phyloP scores from a whole-genome alignment of 805 yeast species.

The Tetrapisispora iriomotensis region DNA sequence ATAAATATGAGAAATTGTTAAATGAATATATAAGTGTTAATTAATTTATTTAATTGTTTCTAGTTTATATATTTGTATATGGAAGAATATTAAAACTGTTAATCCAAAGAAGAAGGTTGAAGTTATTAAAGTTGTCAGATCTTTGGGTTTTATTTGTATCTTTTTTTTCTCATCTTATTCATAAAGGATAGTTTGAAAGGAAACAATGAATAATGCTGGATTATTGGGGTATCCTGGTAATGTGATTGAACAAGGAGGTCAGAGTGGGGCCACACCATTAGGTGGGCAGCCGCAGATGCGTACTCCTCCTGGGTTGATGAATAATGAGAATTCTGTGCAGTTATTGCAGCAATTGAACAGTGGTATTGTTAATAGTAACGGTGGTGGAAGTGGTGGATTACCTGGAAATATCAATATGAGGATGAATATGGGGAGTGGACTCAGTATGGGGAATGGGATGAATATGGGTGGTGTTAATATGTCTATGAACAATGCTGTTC shows the following conservation, averaged over 20 bases:
- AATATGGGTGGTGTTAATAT: slow-evolving; percentile 2
- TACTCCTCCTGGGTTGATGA: slow-evolving; percentile 21
- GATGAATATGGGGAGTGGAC: background rate
- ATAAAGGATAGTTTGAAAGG: background rate
- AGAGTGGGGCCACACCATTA: slow-evolving; percentile 9
- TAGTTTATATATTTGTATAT: too few species aligned
- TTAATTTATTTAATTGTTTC: too few species aligned
- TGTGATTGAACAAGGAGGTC: background rate
- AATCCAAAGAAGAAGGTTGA: too few species aligned
- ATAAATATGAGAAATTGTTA: too few species aligned
- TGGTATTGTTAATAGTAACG: slow-evolving; percentile 4
- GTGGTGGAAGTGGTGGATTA: slow-evolving; percentile 3
- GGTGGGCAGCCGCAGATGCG: slow-evolving; percentile 8
- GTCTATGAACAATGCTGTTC: slow-evolving; percentile 1
- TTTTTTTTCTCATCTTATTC: too few species aligned
- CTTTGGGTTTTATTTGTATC: background rate
- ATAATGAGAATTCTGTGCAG: slow-evolving; percentile 5
- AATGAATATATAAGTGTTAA: too few species aligned
- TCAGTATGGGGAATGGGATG: slow-evolving; percentile 3
- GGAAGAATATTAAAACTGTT: too few species aligned
- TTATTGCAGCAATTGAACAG: slow-evolving; percentile 9
- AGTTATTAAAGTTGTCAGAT: too few species aligned
- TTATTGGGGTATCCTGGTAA: slow-evolving; percentile 18
- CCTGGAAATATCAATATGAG: slow-evolving; percentile 3
- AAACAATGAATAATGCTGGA: slow-evolving; percentile 21